These are phyloP conservation scores for Plenodomus tracheiphilus DNA, from an alignment of 2,329 filamentous ascomycete genomes.

Conservation along the genomic window DNA sequence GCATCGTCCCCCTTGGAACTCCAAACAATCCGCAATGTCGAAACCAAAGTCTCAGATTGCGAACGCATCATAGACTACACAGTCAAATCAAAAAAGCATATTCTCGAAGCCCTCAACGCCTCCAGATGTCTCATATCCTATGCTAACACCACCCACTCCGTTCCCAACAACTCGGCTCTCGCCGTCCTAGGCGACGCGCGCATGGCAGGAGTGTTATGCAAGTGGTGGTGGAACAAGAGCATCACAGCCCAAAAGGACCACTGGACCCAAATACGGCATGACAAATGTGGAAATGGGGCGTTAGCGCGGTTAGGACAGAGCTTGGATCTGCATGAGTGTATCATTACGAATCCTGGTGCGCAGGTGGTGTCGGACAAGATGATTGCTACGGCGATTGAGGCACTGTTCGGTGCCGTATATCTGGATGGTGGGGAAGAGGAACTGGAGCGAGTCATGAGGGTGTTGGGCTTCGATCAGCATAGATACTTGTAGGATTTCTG, in stretches of 20 bases:
- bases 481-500: not conserved
- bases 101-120: not conserved
- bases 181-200: not conserved
- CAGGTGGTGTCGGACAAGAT: not conserved
- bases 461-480: not conserved
- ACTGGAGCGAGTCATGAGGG: not conserved
- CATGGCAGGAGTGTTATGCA: not conserved
- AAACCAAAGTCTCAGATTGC: not conserved
- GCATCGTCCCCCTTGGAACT: not conserved
- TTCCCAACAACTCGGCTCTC: not conserved
- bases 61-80: not conserved
- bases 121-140: not conserved
- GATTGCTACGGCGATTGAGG: conserved; percentile 1
- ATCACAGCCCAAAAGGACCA: not conserved
- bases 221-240: not conserved
- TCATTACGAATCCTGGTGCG: not conserved
- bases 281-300: not conserved
- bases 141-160: not conserved
- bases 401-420: conserved; percentile 2
- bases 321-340: not conserved
- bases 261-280: not conserved
- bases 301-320: not conserved
- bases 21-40: not conserved
- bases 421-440: not conserved
- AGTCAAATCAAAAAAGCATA: not conserved